These are phyloP conservation scores for Alternaria brassicae DNA, from an alignment of 2,329 filamentous ascomycete genomes.

Conservation along the genomic window DNA sequence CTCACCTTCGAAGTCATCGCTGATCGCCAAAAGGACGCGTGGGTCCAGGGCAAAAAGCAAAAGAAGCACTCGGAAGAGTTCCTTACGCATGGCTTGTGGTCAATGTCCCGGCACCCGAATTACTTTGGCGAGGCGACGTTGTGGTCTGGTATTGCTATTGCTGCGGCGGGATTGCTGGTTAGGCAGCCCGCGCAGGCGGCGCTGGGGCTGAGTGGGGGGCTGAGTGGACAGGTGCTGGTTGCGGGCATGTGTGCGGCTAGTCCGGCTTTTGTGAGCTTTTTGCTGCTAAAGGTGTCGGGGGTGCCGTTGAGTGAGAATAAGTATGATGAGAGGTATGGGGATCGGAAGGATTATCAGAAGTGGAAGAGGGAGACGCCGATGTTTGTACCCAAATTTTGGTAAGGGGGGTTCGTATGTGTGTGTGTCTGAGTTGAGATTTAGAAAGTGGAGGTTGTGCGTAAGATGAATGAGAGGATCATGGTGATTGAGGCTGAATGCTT, in stretches of 20 bases:
- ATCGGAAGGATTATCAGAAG: conserved; percentile 69
- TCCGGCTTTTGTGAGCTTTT: conserved; percentile 69
- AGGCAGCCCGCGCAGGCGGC: conserved; percentile 62
- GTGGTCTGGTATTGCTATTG: conserved; percentile 71
- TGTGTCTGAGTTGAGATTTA: too few relatives aligned
- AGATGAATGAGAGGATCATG: too few relatives aligned
- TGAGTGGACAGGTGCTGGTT: conserved; percentile 54
- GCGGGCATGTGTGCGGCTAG: conserved; percentile 63
- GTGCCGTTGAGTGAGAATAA: conserved; percentile 72
- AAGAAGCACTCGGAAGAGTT: conserved; percentile 74
- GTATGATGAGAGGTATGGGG: conserved; percentile 70
- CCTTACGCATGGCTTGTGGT: conserved; percentile 68
- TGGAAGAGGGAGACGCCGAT: conserved; percentile 73
- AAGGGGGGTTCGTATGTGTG: background rate
- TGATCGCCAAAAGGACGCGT: conserved; percentile 69
- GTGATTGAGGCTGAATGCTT: too few relatives aligned
- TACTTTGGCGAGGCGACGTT: conserved; percentile 76
- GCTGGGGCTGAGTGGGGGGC: conserved; percentile 60
- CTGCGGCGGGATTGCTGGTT: conserved; percentile 64
- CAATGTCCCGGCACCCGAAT: conserved; percentile 68
- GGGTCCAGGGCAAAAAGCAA: conserved; percentile 66
- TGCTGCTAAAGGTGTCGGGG: conserved; percentile 69
- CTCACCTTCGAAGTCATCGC: conserved; percentile 67
- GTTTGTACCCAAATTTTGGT: conserved; percentile 67
- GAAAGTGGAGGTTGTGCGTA: too few relatives aligned